Percentiles rank a stretch among this genome's conserved stretches.
phyloP scores from a whole-genome alignment of 2,329 filamentous ascomycete species.

The Beauveria scarabaeidicola region DNA sequence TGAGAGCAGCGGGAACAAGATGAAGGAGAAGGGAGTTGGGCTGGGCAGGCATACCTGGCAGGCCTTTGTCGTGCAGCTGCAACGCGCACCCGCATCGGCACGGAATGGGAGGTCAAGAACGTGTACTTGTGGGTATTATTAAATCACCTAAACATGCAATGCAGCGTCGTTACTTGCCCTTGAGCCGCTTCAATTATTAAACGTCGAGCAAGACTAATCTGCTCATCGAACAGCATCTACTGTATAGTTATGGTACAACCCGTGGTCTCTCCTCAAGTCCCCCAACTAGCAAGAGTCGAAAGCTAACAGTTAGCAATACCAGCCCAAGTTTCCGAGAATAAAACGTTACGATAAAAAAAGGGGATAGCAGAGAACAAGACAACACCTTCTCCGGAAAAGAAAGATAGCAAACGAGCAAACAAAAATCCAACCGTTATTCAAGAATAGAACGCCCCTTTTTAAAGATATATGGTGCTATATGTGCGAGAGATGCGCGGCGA shows the following conservation, averaged over 20 bases:
- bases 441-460: constrained; percentile 1
- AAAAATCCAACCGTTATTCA: background rate
- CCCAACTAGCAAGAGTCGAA: background rate
- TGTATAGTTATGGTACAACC: background rate
- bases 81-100: constrained; percentile 11
- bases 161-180: background rate
- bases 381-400: background rate
- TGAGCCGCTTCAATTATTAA: constrained; percentile 5
- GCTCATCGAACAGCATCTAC: background rate
- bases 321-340: background rate
- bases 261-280: background rate
- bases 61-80: constrained; percentile 5
- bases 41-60: background rate
- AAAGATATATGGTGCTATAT: constrained; percentile 5
- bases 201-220: background rate
- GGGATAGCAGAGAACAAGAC: background rate
- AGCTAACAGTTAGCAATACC: background rate
- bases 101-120: constrained; percentile 1
- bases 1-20: too few relatives aligned
- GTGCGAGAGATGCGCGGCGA: background rate
- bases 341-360: background rate
- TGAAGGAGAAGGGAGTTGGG: background rate
- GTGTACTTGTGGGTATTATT: background rate
- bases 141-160: background rate
- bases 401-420: background rate